A percentile compares a stretch with the other conserved stretches of the same genome.
These are phyloP conservation scores for Dimargaris verticillata DNA, from an alignment of 192 early-diverging fungal genomes.

Conservation along the genomic window DNA sequence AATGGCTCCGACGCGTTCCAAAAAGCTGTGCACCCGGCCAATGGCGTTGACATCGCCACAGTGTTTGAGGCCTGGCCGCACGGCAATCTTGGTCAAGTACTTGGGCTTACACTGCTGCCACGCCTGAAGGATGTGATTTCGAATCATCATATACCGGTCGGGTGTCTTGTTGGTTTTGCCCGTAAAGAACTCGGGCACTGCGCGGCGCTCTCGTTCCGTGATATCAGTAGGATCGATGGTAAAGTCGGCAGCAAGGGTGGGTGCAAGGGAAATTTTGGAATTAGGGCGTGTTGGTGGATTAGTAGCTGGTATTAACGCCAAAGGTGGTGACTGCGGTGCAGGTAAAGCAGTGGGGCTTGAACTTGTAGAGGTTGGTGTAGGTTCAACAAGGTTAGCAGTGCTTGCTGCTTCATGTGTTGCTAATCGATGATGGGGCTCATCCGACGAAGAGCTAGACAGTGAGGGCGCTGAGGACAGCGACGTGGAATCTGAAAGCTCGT, in stretches of 20 bases:
- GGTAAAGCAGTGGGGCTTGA: no score
- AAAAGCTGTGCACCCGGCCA: slow-evolving; percentile 63
- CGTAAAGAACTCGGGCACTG: slow-evolving; percentile 46
- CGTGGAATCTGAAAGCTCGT: no score
- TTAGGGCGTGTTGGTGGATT: no score
- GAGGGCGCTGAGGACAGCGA: no score
- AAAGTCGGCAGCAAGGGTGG: neutral
- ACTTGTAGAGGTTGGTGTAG: no score
- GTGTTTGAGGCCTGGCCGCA: slow-evolving; percentile 52
- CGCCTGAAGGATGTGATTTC: slow-evolving; percentile 71
- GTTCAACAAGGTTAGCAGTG: no score
- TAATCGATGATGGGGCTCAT: no score
- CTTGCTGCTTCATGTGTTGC: no score
- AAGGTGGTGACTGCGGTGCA: no score
- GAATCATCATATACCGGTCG: slow-evolving; percentile 69
- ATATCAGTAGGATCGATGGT: slow-evolving; percentile 28
- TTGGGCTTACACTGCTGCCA: slow-evolving; percentile 51
- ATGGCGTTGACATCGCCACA: slow-evolving; percentile 92
- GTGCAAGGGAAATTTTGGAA: neutral
- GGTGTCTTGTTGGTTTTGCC: slow-evolving; percentile 65
- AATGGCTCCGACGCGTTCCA: slow-evolving; percentile 62
- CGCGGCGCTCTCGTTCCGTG: slow-evolving; percentile 28
- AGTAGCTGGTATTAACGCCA: no score
- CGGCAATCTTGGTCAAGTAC: slow-evolving; percentile 72
- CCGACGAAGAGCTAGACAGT: no score